phyloP scores from a whole-genome alignment of 306 rosid species.

The Corylus heterophylla region DNA sequence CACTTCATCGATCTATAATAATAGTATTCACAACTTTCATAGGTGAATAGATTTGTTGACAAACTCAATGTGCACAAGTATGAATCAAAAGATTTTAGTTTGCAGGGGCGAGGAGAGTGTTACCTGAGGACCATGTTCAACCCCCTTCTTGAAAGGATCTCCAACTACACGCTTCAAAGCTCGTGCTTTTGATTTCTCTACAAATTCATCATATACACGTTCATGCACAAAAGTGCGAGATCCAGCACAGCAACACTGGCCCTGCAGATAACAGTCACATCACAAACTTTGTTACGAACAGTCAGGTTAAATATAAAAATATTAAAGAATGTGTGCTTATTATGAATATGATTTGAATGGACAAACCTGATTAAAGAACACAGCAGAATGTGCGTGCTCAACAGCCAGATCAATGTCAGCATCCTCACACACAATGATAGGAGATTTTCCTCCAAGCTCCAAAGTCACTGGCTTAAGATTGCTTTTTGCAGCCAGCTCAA shows the following conservation, averaged over 20 bases:
- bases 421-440: constrained; percentile 71
- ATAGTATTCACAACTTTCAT: too few species aligned
- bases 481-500: constrained; percentile 58
- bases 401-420: constrained; percentile 80
- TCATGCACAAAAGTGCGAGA: constrained; percentile 87
- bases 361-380: constrained; percentile 74
- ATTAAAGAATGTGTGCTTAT: neutral
- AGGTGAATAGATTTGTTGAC: neutral
- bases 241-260: constrained; percentile 84
- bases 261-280: constrained; percentile 40
- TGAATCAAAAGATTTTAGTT: neutral
- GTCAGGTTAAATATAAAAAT: constrained; percentile 7
- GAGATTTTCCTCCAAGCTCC: constrained; percentile 87
- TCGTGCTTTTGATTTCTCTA: constrained; percentile 64
- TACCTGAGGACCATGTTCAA: constrained; percentile 96
- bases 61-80: neutral
- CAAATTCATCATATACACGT: constrained; percentile 61
- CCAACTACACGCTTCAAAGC: constrained; percentile 69
- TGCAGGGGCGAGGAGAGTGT: constrained; percentile 4
- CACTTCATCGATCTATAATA: constrained; percentile 46
- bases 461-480: constrained; percentile 73
- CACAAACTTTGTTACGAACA: constrained; percentile 10
- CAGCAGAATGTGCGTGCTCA: constrained; percentile 67
- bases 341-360: constrained; percentile 5
- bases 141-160: constrained; percentile 68